Conservation (phyloP, 139 green algal species). For the Tetradesmus obliquus region DNA sequence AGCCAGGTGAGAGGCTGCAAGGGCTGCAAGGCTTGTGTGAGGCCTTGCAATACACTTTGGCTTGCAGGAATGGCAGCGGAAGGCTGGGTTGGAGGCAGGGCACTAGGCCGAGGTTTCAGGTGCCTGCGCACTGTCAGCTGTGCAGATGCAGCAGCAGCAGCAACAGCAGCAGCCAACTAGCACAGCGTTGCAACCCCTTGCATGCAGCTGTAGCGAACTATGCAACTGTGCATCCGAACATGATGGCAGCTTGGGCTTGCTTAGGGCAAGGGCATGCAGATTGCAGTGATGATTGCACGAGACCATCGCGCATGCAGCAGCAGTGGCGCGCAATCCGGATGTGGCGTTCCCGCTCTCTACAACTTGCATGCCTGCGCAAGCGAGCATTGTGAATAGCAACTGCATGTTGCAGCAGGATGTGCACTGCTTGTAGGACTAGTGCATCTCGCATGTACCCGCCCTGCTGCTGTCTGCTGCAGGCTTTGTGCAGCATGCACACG, state of each 20-base stretch:
- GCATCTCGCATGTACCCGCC: neutral
- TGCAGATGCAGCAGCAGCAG: neutral
- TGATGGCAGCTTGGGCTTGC: too few relatives aligned
- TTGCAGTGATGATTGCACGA: neutral
- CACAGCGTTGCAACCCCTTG: neutral
- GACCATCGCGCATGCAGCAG: neutral
- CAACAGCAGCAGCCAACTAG: neutral
- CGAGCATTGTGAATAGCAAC: neutral
- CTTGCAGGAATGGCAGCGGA: neutral
- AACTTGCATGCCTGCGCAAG: neutral
- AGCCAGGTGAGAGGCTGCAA: neutral
- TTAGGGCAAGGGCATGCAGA: neutral
- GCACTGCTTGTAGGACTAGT: neutral
- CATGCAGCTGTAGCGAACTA: neutral
- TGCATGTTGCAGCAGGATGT: neutral
- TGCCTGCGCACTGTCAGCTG: neutral
- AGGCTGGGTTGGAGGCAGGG: neutral
- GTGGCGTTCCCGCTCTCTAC: neutral
- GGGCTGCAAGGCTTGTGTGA: neutral
- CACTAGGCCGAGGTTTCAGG: neutral
- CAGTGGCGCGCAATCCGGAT: neutral
- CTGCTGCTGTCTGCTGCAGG: too few relatives aligned
- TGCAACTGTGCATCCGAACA: neutral
- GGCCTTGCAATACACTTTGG: too few relatives aligned
- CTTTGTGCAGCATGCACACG: too few relatives aligned